Evolutionary conservation across 2,329 filamentous ascomycete species (phyloP), one percentile per base, ranked within the genome.

Genomic region (Thyridium curvatum): DNA sequence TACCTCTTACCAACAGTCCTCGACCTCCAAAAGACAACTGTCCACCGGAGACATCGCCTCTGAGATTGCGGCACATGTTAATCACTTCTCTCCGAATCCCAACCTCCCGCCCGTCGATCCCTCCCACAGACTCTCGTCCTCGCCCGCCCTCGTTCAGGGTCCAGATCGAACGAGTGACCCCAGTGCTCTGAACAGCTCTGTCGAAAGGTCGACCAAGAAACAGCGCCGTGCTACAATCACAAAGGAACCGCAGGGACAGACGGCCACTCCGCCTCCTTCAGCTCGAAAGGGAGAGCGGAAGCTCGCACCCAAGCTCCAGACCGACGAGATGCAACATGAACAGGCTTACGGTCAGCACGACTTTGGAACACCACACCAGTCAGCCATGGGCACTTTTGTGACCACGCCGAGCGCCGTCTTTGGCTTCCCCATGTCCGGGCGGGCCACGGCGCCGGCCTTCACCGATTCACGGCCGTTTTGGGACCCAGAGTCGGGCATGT

Each of bases 1-100:
- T 39, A 64, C 55, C 45, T 61, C 64, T 12, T 60, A 60, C 41
- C 54, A 51, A 29, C 45, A 28, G 13, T 39, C 51, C 15, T 53
- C 59, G 35, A 43, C 56, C 32, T 48, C 56, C 15, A 77, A 74
- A 52, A 67, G 69, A 34, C 59, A 66, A n/a, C 58, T 72, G n/a
- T 76, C 73, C 36, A 58, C 64, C 32, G 72, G 68, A 41, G 65
- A 64, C 42, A 54, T 74, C 44, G 65, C 68, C 35, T 61, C 60
- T 41, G 71, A 75, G 46, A 68, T 76, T 48, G 67, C 71, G 54
- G 70, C 79, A 54, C 78, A 84, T 76, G 73, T 70, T 50, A 79
- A 77, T 49, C 73, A 82, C 54, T 72, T 77, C 50, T 74, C 74
- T 32, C 64, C 72, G 32, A 68, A 69, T 49, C 62, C 67, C 13